phyloP scores from a whole-genome alignment of 2,329 filamentous ascomycete species.

The Calonectria multiphialidica region DNA sequence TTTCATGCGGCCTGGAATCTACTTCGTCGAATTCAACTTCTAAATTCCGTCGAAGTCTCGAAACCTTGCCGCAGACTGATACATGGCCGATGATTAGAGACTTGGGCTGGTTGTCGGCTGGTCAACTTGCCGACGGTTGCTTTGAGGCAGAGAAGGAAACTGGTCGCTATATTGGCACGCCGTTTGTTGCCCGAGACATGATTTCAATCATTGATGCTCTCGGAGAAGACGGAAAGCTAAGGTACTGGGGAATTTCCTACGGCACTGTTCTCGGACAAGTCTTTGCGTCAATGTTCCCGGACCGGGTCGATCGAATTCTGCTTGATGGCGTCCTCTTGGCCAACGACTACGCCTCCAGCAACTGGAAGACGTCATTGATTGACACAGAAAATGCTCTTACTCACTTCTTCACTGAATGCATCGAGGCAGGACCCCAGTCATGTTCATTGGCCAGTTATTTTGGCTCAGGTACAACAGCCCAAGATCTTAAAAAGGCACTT shows the following conservation, averaged over 20 bases:
- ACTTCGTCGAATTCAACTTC: neutral
- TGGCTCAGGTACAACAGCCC: neutral
- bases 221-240: conserved; percentile 46
- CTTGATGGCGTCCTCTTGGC: conserved; percentile 31
- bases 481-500: neutral
- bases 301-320: conserved; percentile 32
- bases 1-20: conserved; percentile 3
- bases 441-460: conserved; percentile 9
- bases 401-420: conserved; percentile 19
- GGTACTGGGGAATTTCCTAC: conserved; percentile 49
- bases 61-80: conserved; percentile 15
- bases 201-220: conserved; percentile 53
- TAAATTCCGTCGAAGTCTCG: conserved; percentile 17
- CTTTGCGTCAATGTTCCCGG: conserved; percentile 37
- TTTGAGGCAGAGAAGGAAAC: conserved; percentile 30
- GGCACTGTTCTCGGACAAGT: conserved; percentile 35
- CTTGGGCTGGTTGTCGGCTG: neutral
- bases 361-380: neutral
- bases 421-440: neutral
- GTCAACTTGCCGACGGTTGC: conserved; percentile 36
- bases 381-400: conserved; percentile 18
- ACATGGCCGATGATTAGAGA: conserved; percentile 11
- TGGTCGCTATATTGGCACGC: conserved; percentile 45
- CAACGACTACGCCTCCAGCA: conserved; percentile 20
- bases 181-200: conserved; percentile 53